Evolutionary conservation across 331 rosid genomes (phyloP).

Genomic region (Malus hybrid): DNA sequence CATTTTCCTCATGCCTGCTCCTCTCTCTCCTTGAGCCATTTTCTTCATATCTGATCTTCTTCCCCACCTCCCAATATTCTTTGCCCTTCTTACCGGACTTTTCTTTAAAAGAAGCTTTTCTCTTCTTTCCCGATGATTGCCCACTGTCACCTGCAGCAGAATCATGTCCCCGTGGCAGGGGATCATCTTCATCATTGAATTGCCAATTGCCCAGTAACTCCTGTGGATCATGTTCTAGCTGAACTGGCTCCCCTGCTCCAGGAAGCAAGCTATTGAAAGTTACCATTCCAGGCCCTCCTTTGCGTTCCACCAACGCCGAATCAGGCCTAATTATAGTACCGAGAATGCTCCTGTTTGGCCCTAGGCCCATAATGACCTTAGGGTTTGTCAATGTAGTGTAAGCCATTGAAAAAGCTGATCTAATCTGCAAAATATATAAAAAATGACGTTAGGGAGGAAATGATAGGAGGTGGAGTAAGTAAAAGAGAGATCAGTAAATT

Average conservation of each 20-base stretch:
- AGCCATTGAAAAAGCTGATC: conserved; percentile 86
- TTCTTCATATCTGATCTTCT: not conserved
- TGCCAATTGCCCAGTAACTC: conserved; percentile 77
- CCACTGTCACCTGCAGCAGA: conserved; percentile 18
- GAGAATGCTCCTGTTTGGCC: conserved; percentile 73
- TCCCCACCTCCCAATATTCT: conserved; percentile 27
- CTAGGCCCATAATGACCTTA: conserved; percentile 50
- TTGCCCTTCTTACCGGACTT: conserved; percentile 40
- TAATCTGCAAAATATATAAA: conserved; percentile 38
- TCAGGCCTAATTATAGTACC: conserved; percentile 95
- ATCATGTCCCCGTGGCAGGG: conserved; percentile 52
- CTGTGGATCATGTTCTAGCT: conserved; percentile 20
- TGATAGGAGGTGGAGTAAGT: not conserved
- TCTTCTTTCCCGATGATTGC: conserved; percentile 44
- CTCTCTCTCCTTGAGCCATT: conserved; percentile 25
- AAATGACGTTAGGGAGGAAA: not conserved
- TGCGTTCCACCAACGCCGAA: conserved; percentile 57
- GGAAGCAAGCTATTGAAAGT: conserved; percentile 79
- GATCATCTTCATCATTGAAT: conserved; percentile 62
- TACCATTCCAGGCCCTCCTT: conserved; percentile 70
- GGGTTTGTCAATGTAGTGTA: conserved; percentile 66
- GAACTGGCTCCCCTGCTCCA: conserved; percentile 79
- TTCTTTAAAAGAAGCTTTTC: conserved; percentile 43
- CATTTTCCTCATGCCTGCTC: conserved; percentile 25
- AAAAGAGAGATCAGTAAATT: not conserved